Evolutionary conservation across 106 monocot species (phyloP).

Genomic region (Alisma plantagoaquatica): DNA sequence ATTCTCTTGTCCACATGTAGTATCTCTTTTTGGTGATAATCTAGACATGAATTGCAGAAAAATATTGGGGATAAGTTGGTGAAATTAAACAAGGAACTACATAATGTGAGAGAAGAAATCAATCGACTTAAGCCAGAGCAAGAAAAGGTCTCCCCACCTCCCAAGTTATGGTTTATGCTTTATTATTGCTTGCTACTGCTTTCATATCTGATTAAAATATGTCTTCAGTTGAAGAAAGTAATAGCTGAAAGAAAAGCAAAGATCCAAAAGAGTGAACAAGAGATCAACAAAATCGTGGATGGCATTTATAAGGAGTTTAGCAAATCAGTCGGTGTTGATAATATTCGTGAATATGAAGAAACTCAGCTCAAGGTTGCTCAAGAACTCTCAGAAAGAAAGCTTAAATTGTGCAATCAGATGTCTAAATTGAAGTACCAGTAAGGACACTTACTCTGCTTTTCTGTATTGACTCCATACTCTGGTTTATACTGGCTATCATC

Average conservation of each 20-base stretch:
- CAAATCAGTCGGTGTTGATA: conserved; percentile 78
- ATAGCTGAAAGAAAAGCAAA: conserved; percentile 56
- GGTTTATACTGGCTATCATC: background rate
- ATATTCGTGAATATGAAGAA: conserved; percentile 99
- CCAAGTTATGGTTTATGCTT: conserved; percentile 1
- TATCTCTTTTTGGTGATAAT: too few relatives aligned
- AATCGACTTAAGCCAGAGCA: conserved; percentile 55
- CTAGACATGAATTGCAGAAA: conserved; percentile 53
- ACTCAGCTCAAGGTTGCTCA: conserved; percentile 76
- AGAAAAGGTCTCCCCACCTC: conserved; percentile 38
- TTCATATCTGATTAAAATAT: too few relatives aligned
- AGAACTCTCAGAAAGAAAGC: conserved; percentile 71
- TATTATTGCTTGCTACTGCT: too few relatives aligned
- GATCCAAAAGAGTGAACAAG: conserved; percentile 59
- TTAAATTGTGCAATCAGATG: conserved; percentile 70
- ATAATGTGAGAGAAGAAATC: conserved; percentile 63
- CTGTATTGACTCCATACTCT: too few relatives aligned
- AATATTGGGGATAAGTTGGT: conserved; percentile 52
- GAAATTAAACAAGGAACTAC: conserved; percentile 60
- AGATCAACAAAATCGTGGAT: conserved; percentile 89
- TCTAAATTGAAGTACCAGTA: conserved; percentile 99
- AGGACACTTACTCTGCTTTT: conserved; percentile 10
- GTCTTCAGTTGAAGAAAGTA: conserved; percentile 37
- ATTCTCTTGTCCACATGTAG: too few relatives aligned
- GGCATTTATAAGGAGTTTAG: conserved; percentile 89